Evolutionary conservation across 768 basidiomycete genomes (phyloP), one percentile per base, ranked within the genome.

Genomic region (Sarcodon aspratus): DNA sequence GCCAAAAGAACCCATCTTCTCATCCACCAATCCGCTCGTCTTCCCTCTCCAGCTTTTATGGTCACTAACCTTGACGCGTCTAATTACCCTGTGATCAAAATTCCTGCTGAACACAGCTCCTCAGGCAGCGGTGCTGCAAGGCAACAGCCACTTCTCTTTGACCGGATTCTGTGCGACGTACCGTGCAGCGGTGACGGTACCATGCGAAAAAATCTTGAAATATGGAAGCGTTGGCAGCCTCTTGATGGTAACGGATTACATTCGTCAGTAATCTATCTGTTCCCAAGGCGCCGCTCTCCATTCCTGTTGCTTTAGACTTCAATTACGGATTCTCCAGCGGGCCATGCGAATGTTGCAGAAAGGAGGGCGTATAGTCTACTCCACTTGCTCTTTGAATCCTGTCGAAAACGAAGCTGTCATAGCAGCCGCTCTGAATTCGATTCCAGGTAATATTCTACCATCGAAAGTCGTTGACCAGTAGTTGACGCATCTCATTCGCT

Each of bases 111-210:
- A 49, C 52, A 55, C 32, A 48, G 46, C 32, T 58, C 57, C 42
- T 55, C 66, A 40, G 57, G 55, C 46, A 63, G 54, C 52, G 55
- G 55, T 11, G 63, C 67, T 46, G 66, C 67, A 33, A 66, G 63
- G 21, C 60, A 71, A 17, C 67, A 69, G 43, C 72, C 76, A 32
- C 69, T 99, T 46, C 64, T 82, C 50, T 99, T 96, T 58, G 95
- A 98, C 63, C 73, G 95, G 33, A 95, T 99, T 50, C 66, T 99
- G 33, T 94, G 92, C 45, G 96, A 98, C 62, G 96, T 99, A 8
- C 96, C 96, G 8, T 99, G 96, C 61, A 93, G 89, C 57, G 96
- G 96, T 4, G 96, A 99, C 62, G 96, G 95, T 0, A 99, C 96
- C 0, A 64, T 97, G 49, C 69, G 96, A 53, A 99, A 99, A 72